Evolutionary conservation across 176 grass and related monocot species (phyloP), one percentile per base, ranked within the genome.

Genomic region (Stipa capillata): DNA sequence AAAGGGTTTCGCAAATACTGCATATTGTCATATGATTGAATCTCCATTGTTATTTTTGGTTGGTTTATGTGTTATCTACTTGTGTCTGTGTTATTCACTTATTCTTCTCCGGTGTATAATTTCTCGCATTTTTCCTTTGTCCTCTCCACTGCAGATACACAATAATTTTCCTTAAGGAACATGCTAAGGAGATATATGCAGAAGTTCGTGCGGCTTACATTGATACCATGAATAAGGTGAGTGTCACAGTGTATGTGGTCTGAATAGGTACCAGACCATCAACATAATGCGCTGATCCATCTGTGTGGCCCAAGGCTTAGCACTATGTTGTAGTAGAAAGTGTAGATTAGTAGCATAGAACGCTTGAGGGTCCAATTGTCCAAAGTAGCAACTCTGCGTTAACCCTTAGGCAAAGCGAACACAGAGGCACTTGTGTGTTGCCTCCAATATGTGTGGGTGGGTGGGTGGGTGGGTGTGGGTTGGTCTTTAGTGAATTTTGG

Each of bases 181-280:
- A 98, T 91, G 90, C 92, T 89, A 95, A 95, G 81, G 96, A 95
- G 83, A 98, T 98, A 79, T 98, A 95, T 85, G 77, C 64, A n/a
- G 96, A 98, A 87, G 90, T 98, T 83, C 92, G 84, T 55, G 88
- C 88, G 14, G 96, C 88, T 43, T 98, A 98, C 92, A 86, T 98
- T 76, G 96, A 98, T 83, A 98, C 96, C 41, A 98, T 98, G 96
- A 98, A 95, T 70, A 98, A 95, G 96, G 96, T 98, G 88, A 87
- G 63, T 78, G 27, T 40, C 59, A 58, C 69, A 48, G 32, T 47
- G 61, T 50, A 59, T 52, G 7, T 74, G 61, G 76, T 86, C 47
- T 83, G 27, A 48, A 43, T 69, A 50, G 47, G 6, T 49, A 58
- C 14, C 40, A 50, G 24, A 57, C 23, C 28, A 52, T 65, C 55